Evolutionary conservation across 805 yeast genomes (phyloP), one percentile per base, ranked within the genome.

Genomic region (Pichia scutulata): DNA sequence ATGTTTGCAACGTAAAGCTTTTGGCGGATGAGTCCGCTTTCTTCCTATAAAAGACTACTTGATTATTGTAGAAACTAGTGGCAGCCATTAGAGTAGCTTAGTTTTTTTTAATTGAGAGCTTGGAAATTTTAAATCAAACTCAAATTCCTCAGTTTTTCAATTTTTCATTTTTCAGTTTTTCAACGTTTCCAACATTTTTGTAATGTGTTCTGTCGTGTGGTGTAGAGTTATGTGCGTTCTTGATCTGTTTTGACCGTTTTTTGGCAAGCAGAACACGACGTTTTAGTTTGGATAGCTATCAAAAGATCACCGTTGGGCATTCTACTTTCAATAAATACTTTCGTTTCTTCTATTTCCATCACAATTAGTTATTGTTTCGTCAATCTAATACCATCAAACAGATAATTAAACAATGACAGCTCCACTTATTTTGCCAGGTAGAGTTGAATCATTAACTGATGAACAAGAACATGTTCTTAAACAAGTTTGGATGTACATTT

Each of bases 391-490:
- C 37, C 37, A 33, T n/a, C 37, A 10, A 7, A 7, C 37, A 18
- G 19, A 46, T 22, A 19, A 8, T n/a, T 21, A 10, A 19, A 24
- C 14, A 25, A 45, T 48, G 52, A 41, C 47, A 14, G 36, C 16
- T 28, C 26, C 19, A 10, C 33, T 33, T 6, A 18, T 45, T 22
- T 62, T 68, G 3, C 62, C 69, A 7, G 81, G 81, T 7, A 70
- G 78, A 55, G 69, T 71, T 41, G 70, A 69, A 50, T 70, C 75
- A 2, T 61, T 80, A 30, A 71, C 77, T 4, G 57, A 67, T 2
- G 84, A 82, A 23, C 81, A 85, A 63, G 90, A 85, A 60, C 59
- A 74, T 46, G 72, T 74, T 19, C 67, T 85, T 60, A 86, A 86
- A 64, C 87, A 84, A 59, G 73, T 77, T 5, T 86, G 90, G 89